These are phyloP conservation scores for Echinosophora koreensis DNA, from an alignment of 306 rosid species.

Conservation along the genomic window DNA sequence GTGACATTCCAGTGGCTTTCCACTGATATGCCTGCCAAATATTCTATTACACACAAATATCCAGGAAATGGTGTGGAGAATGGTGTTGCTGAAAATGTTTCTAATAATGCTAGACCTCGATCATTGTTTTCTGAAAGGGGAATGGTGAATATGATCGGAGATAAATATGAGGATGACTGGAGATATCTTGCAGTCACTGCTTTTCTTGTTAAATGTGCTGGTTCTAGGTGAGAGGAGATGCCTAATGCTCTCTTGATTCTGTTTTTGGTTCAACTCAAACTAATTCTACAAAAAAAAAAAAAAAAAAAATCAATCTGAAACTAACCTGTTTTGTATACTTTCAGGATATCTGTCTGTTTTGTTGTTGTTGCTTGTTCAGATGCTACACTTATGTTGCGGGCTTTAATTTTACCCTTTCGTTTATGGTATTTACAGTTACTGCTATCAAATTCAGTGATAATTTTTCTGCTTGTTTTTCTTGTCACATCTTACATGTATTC, in stretches of 20 bases:
- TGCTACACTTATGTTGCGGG: conserved; percentile 83
- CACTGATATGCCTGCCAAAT: conserved; percentile 89
- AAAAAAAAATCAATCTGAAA: neutral
- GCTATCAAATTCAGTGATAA: conserved; percentile 28
- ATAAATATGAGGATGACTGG: conserved; percentile 91
- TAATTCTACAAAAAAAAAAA: conserved; percentile 12
- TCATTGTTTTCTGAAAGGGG: conserved; percentile 53
- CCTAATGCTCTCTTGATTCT: conserved; percentile 35
- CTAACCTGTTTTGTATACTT: conserved; percentile 38
- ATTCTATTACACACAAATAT: conserved; percentile 54
- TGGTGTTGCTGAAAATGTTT: conserved; percentile 51
- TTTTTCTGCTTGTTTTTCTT: conserved; percentile 5
- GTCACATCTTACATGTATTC: conserved; percentile 4
- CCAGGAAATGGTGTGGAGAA: conserved; percentile 44
- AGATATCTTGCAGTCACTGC: conserved; percentile 96
- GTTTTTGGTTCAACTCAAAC: conserved; percentile 32
- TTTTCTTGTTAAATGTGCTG: conserved; percentile 80
- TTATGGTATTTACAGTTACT: conserved; percentile 68
- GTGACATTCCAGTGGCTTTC: conserved; percentile 98
- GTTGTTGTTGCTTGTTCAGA: conserved; percentile 90
- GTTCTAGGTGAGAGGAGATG: conserved; percentile 71
- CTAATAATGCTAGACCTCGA: conserved; percentile 49
- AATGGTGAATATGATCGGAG: conserved; percentile 48
- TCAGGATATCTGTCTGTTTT: conserved; percentile 92
- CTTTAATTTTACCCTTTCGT: conserved; percentile 84